phyloP scores from a whole-genome alignment of 2,329 filamentous ascomycete genomes.

The Botrytis aclada region DNA sequence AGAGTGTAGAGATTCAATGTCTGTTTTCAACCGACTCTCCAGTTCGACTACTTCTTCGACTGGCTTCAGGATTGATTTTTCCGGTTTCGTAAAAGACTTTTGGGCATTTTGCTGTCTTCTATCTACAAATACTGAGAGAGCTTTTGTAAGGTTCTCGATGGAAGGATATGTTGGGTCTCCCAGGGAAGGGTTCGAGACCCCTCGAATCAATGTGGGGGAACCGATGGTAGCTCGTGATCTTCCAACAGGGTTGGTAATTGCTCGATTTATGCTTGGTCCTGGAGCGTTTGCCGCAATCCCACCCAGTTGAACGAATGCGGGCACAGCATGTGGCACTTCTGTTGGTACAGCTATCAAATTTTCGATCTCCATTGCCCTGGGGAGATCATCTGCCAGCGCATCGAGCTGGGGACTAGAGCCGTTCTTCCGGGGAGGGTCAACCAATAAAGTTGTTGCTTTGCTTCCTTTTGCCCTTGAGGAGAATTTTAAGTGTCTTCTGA shows the following conservation, averaged over 20 bases:
- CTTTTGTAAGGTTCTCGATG: neutral
- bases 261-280: neutral
- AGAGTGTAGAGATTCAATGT: too few relatives aligned
- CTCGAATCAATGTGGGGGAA: neutral
- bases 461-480: neutral
- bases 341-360: neutral
- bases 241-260: neutral
- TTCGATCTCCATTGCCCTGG: neutral
- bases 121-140: neutral
- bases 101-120: neutral
- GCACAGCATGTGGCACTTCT: neutral
- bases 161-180: neutral
- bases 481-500: neutral
- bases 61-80: neutral
- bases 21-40: neutral
- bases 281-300: neutral
- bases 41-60: neutral
- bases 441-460: neutral
- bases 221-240: neutral
- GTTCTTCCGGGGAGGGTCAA: neutral
- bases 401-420: neutral
- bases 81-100: neutral
- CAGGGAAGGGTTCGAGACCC: neutral
- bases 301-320: neutral
- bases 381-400: neutral